Conservation (phyloP, 108 stramenopile genomes). For the Cylindrotheca closterium region DNA sequence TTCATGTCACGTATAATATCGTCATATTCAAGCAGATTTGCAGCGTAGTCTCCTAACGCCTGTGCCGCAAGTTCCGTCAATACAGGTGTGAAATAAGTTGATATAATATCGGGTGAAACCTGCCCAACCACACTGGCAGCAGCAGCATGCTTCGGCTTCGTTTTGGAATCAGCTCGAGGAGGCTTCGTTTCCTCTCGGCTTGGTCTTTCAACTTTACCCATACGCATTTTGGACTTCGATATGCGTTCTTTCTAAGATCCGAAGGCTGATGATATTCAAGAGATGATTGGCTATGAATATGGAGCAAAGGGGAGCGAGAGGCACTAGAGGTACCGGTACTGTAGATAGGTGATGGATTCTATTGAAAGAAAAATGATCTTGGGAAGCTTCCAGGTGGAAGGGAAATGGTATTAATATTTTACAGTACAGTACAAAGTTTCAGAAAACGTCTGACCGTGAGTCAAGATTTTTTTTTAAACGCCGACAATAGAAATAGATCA, state of each 20-base stretch:
- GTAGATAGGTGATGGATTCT: no score
- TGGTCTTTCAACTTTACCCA: constrained; percentile 35
- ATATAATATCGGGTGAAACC: constrained; percentile 68
- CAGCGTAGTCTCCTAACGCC: constrained; percentile 55
- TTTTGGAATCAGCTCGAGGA: constrained; percentile 15
- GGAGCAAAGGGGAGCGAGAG: background rate
- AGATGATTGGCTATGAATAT: background rate
- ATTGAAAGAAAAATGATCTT: no score
- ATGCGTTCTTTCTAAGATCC: background rate
- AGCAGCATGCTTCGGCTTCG: constrained; percentile 47
- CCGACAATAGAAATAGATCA: no score
- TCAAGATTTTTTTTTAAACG: background rate
- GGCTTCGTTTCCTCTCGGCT: constrained; percentile 13
- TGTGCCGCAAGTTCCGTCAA: constrained; percentile 43
- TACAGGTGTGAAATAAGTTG: constrained; percentile 50
- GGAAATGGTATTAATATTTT: no score
- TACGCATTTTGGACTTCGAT: constrained; percentile 27
- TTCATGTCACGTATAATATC: constrained; percentile 11
- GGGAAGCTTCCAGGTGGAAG: no score
- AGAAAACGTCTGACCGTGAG: background rate
- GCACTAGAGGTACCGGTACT: no score
- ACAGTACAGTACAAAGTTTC: background rate
- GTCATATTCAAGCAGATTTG: constrained; percentile 45
- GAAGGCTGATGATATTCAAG: background rate
- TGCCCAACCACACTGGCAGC: constrained; percentile 57